Percentiles rank a stretch among this genome's conserved stretches.
Evolutionary conservation across 2,329 filamentous ascomycete species (phyloP).

Genomic region (Diaporthe ampelina): DNA sequence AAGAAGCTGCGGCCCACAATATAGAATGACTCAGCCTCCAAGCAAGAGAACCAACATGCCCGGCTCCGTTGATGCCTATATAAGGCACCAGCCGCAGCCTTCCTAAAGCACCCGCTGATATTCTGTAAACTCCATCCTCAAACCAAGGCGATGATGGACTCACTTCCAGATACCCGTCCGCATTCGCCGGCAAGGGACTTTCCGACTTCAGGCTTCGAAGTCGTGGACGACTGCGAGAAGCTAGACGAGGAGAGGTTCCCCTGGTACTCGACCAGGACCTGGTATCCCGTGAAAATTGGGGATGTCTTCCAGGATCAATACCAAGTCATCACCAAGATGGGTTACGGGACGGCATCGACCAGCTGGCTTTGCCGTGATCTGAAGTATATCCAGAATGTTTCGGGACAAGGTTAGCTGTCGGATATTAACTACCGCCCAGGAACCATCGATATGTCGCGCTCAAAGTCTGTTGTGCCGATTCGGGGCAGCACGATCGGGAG

Average conservation of each 20-base stretch:
- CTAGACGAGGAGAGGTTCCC: neutral
- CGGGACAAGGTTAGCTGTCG: neutral
- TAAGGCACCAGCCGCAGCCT: too few relatives aligned
- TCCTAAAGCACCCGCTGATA: neutral
- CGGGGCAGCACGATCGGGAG: neutral
- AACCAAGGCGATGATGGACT: neutral
- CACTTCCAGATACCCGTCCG: neutral
- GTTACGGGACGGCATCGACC: neutral
- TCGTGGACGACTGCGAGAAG: neutral
- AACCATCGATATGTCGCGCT: neutral
- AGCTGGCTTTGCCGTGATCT: neutral
- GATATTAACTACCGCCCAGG: neutral
- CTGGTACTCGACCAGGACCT: neutral
- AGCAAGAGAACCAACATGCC: too few relatives aligned
- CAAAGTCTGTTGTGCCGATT: neutral
- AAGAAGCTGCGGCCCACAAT: too few relatives aligned
- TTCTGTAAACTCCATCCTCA: neutral
- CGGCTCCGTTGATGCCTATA: too few relatives aligned
- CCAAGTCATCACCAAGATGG: neutral
- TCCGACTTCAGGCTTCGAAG: neutral
- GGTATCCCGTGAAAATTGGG: neutral
- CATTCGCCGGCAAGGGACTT: neutral
- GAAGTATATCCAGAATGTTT: neutral
- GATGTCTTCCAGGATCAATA: neutral
- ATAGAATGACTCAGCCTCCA: too few relatives aligned